phyloP scores from a whole-genome alignment of 345 rosid genomes.

The Ailanthus altissimus region DNA sequence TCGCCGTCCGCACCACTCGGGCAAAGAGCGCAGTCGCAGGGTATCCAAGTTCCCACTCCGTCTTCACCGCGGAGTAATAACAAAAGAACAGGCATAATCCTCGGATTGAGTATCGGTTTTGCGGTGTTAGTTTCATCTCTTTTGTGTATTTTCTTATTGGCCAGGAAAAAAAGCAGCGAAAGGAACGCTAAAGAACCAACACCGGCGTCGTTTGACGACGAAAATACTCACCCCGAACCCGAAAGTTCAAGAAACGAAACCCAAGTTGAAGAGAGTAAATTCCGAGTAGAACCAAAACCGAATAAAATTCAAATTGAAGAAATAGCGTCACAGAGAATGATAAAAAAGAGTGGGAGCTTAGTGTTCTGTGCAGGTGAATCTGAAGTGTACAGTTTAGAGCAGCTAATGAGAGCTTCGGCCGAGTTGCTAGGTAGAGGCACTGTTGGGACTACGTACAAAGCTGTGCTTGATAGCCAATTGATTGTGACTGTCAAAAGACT shows the following conservation, averaged over 20 bases:
- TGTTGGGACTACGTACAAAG: constrained; percentile 83
- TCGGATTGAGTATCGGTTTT: constrained; percentile 54
- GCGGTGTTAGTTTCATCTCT: constrained; percentile 45
- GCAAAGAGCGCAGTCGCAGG: constrained; percentile 62
- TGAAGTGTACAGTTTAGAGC: constrained; percentile 64
- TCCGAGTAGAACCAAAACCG: constrained; percentile 21
- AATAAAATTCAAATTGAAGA: constrained; percentile 31
- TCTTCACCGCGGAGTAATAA: constrained; percentile 42
- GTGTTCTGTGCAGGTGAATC: constrained; percentile 55
- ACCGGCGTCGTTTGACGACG: background rate
- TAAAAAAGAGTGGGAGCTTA: constrained; percentile 54
- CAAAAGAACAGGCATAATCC: constrained; percentile 36
- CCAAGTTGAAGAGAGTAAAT: constrained; percentile 8
- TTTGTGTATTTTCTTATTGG: constrained; percentile 42
- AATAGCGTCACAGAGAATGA: constrained; percentile 22
- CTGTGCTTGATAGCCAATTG: constrained; percentile 70
- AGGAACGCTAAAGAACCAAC: constrained; percentile 18
- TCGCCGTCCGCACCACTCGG: constrained; percentile 58
- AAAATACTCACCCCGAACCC: background rate
- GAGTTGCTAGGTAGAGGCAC: constrained; percentile 91
- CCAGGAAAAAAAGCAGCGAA: constrained; percentile 34
- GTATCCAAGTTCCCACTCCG: constrained; percentile 39
- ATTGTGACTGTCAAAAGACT: constrained; percentile 84
- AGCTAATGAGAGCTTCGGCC: constrained; percentile 90
- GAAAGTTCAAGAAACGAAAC: background rate